Conservation (phyloP, 2,329 filamentous ascomycete genomes). For the Pseudogymnoascus pannorum region DNA sequence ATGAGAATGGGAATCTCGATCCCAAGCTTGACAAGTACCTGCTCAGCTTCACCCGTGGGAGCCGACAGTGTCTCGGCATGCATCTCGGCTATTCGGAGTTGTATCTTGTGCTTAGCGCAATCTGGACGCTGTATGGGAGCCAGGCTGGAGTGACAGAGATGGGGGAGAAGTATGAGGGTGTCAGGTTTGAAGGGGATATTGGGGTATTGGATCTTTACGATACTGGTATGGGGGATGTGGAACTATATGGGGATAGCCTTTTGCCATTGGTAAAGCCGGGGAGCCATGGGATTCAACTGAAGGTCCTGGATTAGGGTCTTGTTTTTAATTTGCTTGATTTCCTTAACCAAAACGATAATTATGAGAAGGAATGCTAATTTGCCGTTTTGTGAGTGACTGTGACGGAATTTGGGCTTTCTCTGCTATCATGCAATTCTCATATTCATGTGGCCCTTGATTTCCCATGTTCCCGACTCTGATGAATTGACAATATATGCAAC, state of each 20-base stretch:
- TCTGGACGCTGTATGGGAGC: slow-evolving; percentile 17
- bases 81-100: slow-evolving; percentile 20
- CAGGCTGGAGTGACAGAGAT: background rate
- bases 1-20: slow-evolving; percentile 18
- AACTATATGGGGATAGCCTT: slow-evolving; percentile 17
- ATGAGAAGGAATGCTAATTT: no score
- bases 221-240: slow-evolving; percentile 21
- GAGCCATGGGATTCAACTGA: background rate
- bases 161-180: slow-evolving; percentile 10
- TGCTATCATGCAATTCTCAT: no score
- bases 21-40: slow-evolving; percentile 32
- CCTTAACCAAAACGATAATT: no score
- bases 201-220: slow-evolving; percentile 23
- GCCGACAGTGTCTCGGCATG: slow-evolving; percentile 35
- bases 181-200: slow-evolving; percentile 16
- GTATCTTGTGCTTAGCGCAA: slow-evolving; percentile 15
- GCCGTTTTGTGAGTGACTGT: no score
- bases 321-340: no score
- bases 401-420: no score
- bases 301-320: background rate
- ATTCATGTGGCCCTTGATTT: no score
- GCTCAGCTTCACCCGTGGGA: slow-evolving; percentile 36
- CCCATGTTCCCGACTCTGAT: no score
- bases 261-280: background rate
- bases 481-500: no score